Base-by-base conservation (phyloP, 2,329 filamentous ascomycete species). In the Celoporthe dispersa region DNA sequence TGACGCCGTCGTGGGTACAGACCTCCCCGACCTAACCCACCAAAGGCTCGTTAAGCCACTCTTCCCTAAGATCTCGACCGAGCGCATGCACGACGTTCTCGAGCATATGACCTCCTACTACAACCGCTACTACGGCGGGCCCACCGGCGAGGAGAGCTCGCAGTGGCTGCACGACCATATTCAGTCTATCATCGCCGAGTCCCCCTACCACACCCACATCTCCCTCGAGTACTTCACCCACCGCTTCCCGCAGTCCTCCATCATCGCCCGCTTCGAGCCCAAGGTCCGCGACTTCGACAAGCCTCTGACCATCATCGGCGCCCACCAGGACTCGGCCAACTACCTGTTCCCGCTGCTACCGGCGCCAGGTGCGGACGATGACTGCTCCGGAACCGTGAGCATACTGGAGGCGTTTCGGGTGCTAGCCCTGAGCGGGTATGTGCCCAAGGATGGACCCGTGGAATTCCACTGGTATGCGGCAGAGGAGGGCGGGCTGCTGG, bases 391-490 rank as follows among this genome's bases (percentile, higher is more conserved):
- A 60, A 91, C 91, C 0, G 90, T 93, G 51, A 93, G 90, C 11
- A 93, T 93, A 71, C 84, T 93, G 12, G 91, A 94, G 78, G 89
- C 90, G 1, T 84, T 94, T 72, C 86, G 90, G 39, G 88, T 91
- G 67, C 82, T 93, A 73, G 86, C 88, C 16, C 79, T 86, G 66
- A 84, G 74, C 35, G 79, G 79, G 0, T 80, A 73, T 65, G 72
- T 76, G 25, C 79, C 79, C 2, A 68, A 74, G 37, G 74, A 79
- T 9, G 79, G 79, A 0, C 79, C 90, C 0, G 80, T 94, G 67
- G 91, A 93, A 79, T 93, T 93, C 78, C 91, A 95, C 78, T 96
- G 92, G 92, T 95, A 94, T 80, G 91, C 90, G 3, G 93, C 92
- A 1, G 93, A 96, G 75, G 93, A 96, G 78, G 92, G 90, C 11